Evolutionary conservation across 2,329 filamentous ascomycete genomes (phyloP).

Genomic region (Aspergillus niger): DNA sequence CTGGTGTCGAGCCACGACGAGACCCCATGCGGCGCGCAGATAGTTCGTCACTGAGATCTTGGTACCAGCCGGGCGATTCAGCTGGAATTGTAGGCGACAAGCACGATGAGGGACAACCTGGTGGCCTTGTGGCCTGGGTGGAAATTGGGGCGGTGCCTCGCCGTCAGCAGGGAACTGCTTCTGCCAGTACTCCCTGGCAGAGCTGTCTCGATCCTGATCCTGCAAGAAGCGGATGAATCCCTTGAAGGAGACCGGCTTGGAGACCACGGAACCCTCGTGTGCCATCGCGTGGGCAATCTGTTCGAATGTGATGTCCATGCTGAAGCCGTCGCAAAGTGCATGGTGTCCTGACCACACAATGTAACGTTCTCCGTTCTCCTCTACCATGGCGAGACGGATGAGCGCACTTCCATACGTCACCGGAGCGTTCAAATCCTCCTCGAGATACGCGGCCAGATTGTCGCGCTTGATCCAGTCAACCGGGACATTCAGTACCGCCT

Average conservation of each 20-base stretch:
- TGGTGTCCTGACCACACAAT: neutral
- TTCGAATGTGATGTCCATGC: neutral
- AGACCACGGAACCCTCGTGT: neutral
- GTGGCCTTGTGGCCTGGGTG: neutral
- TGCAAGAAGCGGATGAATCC: neutral
- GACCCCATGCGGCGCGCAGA: slow-evolving; percentile 46
- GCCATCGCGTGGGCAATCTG: neutral
- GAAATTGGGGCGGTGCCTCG: neutral
- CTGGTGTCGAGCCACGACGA: slow-evolving; percentile 43
- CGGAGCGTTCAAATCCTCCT: neutral
- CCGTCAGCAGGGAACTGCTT: neutral
- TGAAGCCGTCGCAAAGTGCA: neutral
- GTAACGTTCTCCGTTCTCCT: neutral
- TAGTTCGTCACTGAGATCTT: neutral
- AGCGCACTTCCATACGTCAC: neutral
- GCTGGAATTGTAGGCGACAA: neutral
- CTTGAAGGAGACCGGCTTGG: neutral
- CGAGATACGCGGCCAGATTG: neutral
- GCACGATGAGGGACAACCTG: neutral
- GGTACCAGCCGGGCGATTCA: neutral
- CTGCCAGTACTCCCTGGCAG: neutral
- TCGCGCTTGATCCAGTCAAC: neutral
- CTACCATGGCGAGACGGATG: neutral
- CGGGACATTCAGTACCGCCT: neutral
- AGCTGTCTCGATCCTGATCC: neutral